Evolutionary conservation across 2,329 filamentous ascomycete genomes (phyloP).

Genomic region (Aspergillus terreus): DNA sequence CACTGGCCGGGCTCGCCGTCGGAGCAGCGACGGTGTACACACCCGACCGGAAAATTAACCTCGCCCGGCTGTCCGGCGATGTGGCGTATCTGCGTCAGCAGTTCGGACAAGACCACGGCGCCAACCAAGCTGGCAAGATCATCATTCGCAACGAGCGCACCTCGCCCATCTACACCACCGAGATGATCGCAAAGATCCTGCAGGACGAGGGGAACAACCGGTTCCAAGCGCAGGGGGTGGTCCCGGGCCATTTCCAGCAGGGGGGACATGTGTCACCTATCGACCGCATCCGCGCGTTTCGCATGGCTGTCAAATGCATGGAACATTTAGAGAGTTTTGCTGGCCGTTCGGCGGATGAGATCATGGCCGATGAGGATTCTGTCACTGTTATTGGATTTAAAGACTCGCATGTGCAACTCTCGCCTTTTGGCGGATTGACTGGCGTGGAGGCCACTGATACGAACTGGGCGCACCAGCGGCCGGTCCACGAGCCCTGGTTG

Average conservation of each 20-base stretch:
- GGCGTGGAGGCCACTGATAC: conserved; percentile 77
- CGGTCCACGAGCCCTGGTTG: conserved; percentile 79
- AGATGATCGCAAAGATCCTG: conserved; percentile 91
- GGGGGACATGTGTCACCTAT: conserved; percentile 88
- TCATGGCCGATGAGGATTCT: conserved; percentile 69
- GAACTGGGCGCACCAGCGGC: conserved; percentile 85
- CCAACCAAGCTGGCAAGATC: conserved; percentile 82
- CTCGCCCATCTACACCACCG: conserved; percentile 81
- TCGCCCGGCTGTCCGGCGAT: conserved; percentile 86
- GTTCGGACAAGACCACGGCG: conserved; percentile 78
- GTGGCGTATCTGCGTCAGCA: conserved; percentile 82
- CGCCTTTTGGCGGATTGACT: conserved; percentile 59
- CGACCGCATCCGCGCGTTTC: conserved; percentile 89
- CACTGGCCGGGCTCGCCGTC: conserved; percentile 83
- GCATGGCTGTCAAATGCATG: conserved; percentile 89
- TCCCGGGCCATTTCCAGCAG: conserved; percentile 90
- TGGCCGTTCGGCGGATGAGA: conserved; percentile 60
- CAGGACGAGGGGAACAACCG: conserved; percentile 83
- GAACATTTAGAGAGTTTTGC: conserved; percentile 80
- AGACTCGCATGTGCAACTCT: conserved; percentile 80
- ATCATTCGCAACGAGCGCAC: conserved; percentile 94
- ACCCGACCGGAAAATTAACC: conserved; percentile 87
- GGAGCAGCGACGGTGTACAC: conserved; percentile 95
- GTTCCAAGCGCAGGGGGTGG: conserved; percentile 86
- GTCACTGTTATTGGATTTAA: conserved; percentile 84